These are phyloP conservation scores for Nitzschia putrida DNA, from an alignment of 108 stramenopile genomes.

Conservation along the genomic window DNA sequence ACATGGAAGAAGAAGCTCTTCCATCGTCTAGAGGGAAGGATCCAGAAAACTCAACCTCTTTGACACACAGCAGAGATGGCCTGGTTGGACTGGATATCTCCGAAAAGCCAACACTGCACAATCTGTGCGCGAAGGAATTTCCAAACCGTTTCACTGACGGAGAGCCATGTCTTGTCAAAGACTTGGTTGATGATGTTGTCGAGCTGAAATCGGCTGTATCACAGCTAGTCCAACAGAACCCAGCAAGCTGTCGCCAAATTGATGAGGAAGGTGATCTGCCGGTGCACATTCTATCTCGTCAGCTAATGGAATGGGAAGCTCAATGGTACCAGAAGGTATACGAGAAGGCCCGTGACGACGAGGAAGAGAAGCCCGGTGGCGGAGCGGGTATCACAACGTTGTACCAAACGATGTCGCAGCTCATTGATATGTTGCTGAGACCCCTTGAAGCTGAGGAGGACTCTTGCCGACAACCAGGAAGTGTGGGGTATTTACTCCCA, in stretches of 20 bases:
- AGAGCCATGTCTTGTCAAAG: slow-evolving; percentile 22
- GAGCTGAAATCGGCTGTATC: slow-evolving; percentile 16
- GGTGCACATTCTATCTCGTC: slow-evolving; percentile 52
- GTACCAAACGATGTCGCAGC: slow-evolving; percentile 51
- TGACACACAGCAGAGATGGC: slow-evolving; percentile 12
- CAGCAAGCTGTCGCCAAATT: slow-evolving; percentile 31
- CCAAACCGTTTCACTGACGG: slow-evolving; percentile 34
- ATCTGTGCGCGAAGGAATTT: slow-evolving; percentile 31
- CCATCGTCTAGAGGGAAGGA: background rate
- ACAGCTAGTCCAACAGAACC: slow-evolving; percentile 12
- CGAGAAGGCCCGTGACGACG: slow-evolving; percentile 31
- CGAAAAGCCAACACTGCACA: slow-evolving; percentile 35
- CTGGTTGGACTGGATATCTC: slow-evolving; percentile 1
- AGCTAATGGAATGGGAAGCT: slow-evolving; percentile 60
- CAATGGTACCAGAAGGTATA: slow-evolving; percentile 56
- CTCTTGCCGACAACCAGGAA: slow-evolving; percentile 45
- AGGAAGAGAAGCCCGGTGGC: slow-evolving; percentile 4
- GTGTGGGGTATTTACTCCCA: slow-evolving; percentile 50
- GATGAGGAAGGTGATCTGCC: slow-evolving; percentile 54
- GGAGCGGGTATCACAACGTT: slow-evolving; percentile 36
- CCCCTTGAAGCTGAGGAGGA: slow-evolving; percentile 32
- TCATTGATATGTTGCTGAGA: slow-evolving; percentile 47
- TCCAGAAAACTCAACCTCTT: background rate
- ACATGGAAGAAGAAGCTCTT: background rate
- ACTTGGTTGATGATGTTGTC: slow-evolving; percentile 33